Conservation (phyloP, 1,284 basidiomycete genomes). For the Malassezia globosa region DNA sequence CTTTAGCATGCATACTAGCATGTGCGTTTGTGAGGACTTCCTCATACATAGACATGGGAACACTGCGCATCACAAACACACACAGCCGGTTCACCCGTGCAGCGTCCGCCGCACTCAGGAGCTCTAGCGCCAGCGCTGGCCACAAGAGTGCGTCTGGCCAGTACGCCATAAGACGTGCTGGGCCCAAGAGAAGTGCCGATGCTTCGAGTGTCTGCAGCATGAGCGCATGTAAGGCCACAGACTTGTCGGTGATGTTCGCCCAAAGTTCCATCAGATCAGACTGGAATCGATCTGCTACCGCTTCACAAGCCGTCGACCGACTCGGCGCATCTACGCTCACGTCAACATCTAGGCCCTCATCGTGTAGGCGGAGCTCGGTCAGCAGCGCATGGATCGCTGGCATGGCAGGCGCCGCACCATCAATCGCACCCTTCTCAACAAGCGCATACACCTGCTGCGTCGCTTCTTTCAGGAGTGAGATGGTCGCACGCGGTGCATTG, state of each 20-base stretch:
- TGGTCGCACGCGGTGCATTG: constrained; percentile 7
- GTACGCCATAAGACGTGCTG: constrained; percentile 24
- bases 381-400: constrained; percentile 5
- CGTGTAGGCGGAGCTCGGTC: neutral
- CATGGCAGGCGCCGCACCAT: neutral
- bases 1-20: no score
- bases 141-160: constrained; percentile 42
- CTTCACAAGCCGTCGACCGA: neutral
- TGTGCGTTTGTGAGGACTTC: constrained; percentile 11
- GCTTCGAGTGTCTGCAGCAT: constrained; percentile 18
- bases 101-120: constrained; percentile 21
- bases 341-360: neutral
- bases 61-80: constrained; percentile 26
- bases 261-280: constrained; percentile 3
- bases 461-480: constrained; percentile 5
- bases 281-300: constrained; percentile 7
- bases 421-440: neutral
- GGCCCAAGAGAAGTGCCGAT: constrained; percentile 24
- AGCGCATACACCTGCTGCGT: neutral
- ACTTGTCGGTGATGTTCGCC: neutral
- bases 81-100: constrained; percentile 30
- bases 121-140: constrained; percentile 29
- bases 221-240: neutral
- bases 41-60: constrained; percentile 30
- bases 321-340: neutral